These are phyloP conservation scores for Aureobasidium sp. DNA, from an alignment of 2,329 filamentous ascomycete species.

Conservation along the genomic window DNA sequence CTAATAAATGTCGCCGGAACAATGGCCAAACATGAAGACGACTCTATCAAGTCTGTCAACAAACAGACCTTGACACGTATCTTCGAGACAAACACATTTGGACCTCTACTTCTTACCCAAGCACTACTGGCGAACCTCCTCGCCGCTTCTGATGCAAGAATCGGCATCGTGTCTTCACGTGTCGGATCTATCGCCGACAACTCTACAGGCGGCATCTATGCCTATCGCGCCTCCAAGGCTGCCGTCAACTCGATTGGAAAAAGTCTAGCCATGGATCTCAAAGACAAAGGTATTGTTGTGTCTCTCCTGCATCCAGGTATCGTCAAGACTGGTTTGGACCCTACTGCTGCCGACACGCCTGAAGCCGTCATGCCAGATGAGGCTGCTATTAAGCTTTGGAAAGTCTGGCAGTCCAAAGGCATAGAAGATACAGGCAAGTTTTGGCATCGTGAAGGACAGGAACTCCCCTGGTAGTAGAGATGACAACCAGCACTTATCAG, in stretches of 20 bases:
- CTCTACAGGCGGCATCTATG: conserved; percentile 34
- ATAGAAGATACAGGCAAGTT: conserved; percentile 38
- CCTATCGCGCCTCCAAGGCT: conserved; percentile 39
- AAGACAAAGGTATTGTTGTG: conserved; percentile 33
- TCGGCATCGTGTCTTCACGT: conserved; percentile 38
- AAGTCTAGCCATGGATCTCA: conserved; percentile 37
- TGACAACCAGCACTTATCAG: no score
- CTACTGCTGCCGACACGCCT: conserved; percentile 20
- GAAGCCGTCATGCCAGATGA: conserved; percentile 40
- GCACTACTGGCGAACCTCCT: conserved; percentile 37
- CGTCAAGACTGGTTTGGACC: conserved; percentile 33
- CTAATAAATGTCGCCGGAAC: conserved; percentile 35
- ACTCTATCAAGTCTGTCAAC: conserved; percentile 29
- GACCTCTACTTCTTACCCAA: conserved; percentile 28
- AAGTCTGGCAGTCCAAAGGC: conserved; percentile 33
- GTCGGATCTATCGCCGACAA: conserved; percentile 41
- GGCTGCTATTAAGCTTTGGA: conserved; percentile 38
- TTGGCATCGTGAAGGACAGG: conserved; percentile 35
- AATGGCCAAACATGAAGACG: conserved; percentile 27
- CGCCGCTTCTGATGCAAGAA: conserved; percentile 24
- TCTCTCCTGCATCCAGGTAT: conserved; percentile 39
- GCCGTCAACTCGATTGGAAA: conserved; percentile 41
- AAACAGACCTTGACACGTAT: conserved; percentile 27
- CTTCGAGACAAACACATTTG: conserved; percentile 41
- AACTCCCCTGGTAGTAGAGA: conserved; percentile 35